phyloP scores from a whole-genome alignment of 352 stramenopile species.

The Pythium monospermum region DNA sequence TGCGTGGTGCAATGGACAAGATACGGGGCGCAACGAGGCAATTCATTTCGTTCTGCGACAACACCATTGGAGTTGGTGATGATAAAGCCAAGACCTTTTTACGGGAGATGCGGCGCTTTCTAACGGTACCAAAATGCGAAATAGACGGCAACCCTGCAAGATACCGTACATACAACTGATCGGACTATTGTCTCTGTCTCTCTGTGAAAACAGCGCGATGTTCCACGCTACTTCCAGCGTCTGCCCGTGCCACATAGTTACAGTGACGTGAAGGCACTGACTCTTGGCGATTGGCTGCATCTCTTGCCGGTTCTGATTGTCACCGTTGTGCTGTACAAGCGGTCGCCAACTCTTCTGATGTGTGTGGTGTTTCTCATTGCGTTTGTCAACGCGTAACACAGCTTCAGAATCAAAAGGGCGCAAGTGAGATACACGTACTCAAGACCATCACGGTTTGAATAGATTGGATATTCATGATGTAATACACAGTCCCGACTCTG shows the following conservation, averaged over 20 bases:
- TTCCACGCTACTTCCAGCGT: slow-evolving; percentile 22
- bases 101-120: slow-evolving; percentile 20
- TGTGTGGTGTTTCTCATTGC: slow-evolving; percentile 18
- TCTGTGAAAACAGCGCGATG: slow-evolving; percentile 11
- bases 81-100: slow-evolving; percentile 13
- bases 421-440: too few relatives aligned
- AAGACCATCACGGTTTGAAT: too few relatives aligned
- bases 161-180: too few relatives aligned
- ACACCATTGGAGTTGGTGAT: slow-evolving; percentile 17
- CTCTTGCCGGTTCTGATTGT: slow-evolving; percentile 17
- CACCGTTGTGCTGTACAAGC: slow-evolving; percentile 8
- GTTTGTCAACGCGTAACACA: slow-evolving; percentile 18
- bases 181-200: too few relatives aligned
- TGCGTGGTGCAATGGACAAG: slow-evolving; percentile 19
- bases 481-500: too few relatives aligned
- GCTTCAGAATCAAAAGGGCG: not conserved
- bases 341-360: slow-evolving; percentile 10
- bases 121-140: too few relatives aligned
- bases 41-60: slow-evolving; percentile 20
- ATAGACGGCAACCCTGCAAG: too few relatives aligned
- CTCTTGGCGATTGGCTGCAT: slow-evolving; percentile 16
- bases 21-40: slow-evolving; percentile 12
- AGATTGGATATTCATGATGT: too few relatives aligned
- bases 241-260: slow-evolving; percentile 15
- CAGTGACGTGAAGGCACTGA: slow-evolving; percentile 4